These are phyloP conservation scores for Barnettozyma pratensis DNA, from an alignment of 805 yeast species.

Conservation along the genomic window DNA sequence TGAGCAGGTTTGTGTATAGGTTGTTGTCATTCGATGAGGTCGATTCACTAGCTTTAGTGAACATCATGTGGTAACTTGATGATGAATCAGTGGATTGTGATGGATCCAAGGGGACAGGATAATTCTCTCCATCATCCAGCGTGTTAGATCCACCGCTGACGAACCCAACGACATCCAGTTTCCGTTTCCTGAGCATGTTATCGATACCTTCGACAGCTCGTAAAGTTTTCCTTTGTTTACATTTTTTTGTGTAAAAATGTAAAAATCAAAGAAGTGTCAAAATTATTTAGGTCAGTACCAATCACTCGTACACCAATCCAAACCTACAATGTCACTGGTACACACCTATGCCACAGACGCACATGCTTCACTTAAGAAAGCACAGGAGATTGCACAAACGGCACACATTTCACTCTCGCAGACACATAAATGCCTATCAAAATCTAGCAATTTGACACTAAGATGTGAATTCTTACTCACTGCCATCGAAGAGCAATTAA, in stretches of 20 bases:
- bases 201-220: background rate
- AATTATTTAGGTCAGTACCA: no score
- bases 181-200: background rate
- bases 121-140: background rate
- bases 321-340: background rate
- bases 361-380: background rate
- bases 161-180: background rate
- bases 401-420: background rate
- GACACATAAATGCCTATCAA: background rate
- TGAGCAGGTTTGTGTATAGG: background rate
- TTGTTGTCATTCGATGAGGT: background rate
- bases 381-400: slow-evolving; percentile 1
- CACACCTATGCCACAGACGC: slow-evolving; percentile 2
- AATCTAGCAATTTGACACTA: slow-evolving; percentile 18
- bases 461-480: slow-evolving; percentile 39
- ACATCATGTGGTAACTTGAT: background rate
- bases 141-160: slow-evolving; percentile 14
- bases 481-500: slow-evolving; percentile 43
- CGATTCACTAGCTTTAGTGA: background rate
- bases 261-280: no score
- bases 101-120: no score
- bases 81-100: no score
- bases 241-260: background rate
- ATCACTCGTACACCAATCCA: background rate
- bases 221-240: background rate